A percentile compares a stretch with the other conserved stretches of the same genome.
phyloP scores from a whole-genome alignment of 169 alveolate species.

The Ichthyophthirius multifiliis region DNA sequence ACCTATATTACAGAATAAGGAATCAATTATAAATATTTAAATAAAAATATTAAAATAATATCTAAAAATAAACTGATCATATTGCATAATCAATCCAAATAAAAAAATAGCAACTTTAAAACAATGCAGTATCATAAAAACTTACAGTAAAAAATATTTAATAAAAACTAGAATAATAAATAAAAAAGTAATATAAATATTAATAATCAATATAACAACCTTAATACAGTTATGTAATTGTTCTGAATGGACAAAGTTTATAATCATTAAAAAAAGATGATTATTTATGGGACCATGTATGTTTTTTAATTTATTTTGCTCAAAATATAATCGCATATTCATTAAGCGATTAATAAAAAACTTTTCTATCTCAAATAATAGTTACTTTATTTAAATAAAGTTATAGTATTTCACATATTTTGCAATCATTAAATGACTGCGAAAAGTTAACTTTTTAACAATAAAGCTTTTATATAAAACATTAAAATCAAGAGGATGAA shows the following conservation, averaged over 20 bases:
- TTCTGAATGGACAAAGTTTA: not conserved
- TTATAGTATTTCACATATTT: not conserved
- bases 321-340: not conserved
- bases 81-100: too few species aligned
- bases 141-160: not conserved
- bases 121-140: not conserved
- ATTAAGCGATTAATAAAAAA: not conserved
- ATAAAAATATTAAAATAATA: not conserved
- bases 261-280: not conserved
- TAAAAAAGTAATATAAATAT: not conserved
- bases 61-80: too few species aligned
- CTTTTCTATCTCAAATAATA: not conserved
- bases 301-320: not conserved
- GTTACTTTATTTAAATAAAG: not conserved
- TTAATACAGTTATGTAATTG: not conserved
- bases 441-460: not conserved
- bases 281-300: not conserved
- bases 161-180: not conserved
- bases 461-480: not conserved
- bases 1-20: not conserved
- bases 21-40: not conserved
- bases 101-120: too few species aligned
- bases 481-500: not conserved
- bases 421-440: not conserved
- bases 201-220: not conserved